Conservation (phyloP, 2,329 filamentous ascomycete species). For the Colletotrichum sp. region DNA sequence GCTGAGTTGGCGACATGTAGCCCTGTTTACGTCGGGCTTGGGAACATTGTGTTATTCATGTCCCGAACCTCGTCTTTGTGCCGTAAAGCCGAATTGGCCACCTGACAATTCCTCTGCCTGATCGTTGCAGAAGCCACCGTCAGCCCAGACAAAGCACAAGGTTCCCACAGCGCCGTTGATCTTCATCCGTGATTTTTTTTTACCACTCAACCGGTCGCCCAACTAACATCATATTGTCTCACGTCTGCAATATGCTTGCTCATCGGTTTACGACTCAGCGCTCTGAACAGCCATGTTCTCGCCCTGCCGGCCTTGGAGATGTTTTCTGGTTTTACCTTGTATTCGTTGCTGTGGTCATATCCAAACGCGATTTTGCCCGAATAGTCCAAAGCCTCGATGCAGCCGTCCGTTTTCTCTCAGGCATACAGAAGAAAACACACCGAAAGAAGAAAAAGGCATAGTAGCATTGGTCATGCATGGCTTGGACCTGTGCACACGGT, state of each 20-base stretch:
- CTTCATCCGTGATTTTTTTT: not conserved
- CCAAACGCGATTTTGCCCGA: not conserved
- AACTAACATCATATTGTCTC: not conserved
- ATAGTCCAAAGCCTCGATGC: not conserved
- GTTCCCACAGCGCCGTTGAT: not conserved
- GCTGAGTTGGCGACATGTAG: not conserved
- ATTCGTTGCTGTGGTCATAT: not conserved
- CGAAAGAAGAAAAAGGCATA: not conserved
- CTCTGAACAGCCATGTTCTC: not conserved
- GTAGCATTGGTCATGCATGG: not conserved
- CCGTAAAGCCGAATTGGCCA: not conserved
- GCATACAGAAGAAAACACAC: not conserved
- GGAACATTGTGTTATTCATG: not conserved
- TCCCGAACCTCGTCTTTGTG: not conserved
- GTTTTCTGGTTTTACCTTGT: not conserved
- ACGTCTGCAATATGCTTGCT: not conserved
- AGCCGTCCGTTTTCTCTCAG: not conserved
- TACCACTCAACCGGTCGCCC: not conserved
- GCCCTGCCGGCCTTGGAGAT: not conserved
- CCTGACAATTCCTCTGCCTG: not conserved
- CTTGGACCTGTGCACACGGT: constrained; percentile 1
- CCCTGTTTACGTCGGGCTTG: not conserved
- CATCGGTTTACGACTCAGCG: not conserved
- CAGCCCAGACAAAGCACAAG: not conserved
- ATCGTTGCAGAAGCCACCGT: not conserved